Evolutionary conservation across 176 grass and related monocot genomes (phyloP), one percentile per base, ranked within the genome.

Genomic region (Cocos nucifera): DNA sequence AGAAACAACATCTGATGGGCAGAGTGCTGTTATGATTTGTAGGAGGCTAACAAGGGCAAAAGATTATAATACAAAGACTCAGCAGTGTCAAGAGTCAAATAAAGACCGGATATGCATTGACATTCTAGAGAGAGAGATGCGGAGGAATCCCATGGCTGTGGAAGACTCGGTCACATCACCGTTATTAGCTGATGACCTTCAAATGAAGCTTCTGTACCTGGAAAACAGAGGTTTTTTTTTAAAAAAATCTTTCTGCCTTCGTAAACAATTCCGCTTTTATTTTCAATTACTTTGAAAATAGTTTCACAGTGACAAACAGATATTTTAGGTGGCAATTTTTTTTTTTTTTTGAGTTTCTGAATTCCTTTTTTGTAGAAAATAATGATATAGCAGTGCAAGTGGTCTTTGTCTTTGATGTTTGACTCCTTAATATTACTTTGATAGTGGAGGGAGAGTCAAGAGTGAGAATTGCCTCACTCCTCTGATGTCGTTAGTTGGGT

Each of bases 161-260:
- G 88, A 98, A 80, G 94, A 98, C 72, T 82, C 88, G 5, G 94
- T 93, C 57, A 98, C 94, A 26, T 98, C 94, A 4, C 94, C 94
- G 57, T 80, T 98, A 59, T 82, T 93, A 50, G 88, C 94, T n/a
- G 94, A 98, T 54, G 94, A 98, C 78, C 73, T 98, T 62, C 77
- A 72, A 56, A 89, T 88, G 94, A 98, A 92, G 44, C 84, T 89
- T 80, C 29, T 80, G 58, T 98, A 98, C 79, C 73, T 98, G 61
- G 94, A 98, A 93, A 93, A 93, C 32, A 91, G 94, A 98, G 94
- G 94, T 98, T 9, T 52, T 25, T 52, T 25, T 7, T 28, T 0
- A 19, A 19, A 59, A 35, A 64, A 51, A 32, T 5, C 32, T 39
- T 39, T 39, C 32, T 39, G 32, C 32, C 9, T 1, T 39, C 5